A percentile compares a stretch with the other conserved stretches of the same genome.
Evolutionary conservation across 129 eudicot species (phyloP).

Genomic region (Sambucus nigra): DNA sequence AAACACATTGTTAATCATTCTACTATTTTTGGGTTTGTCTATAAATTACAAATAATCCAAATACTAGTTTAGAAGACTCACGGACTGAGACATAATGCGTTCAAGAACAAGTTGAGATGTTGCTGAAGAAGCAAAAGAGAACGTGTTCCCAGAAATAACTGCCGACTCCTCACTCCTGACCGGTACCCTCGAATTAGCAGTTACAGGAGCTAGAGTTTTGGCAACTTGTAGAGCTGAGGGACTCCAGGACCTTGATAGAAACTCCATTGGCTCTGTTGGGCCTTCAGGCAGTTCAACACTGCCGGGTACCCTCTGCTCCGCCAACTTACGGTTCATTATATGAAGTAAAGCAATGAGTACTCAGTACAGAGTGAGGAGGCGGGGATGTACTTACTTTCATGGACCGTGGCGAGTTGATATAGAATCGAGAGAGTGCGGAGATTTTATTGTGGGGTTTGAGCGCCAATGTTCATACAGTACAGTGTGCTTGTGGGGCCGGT

Average conservation of each 20-base stretch:
- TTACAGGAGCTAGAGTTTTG: constrained; percentile 49
- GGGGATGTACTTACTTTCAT: not conserved
- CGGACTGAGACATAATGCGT: constrained; percentile 96
- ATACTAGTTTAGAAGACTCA: constrained; percentile 12
- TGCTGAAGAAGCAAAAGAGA: constrained; percentile 88
- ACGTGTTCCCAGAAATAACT: constrained; percentile 61
- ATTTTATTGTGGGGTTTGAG: not conserved
- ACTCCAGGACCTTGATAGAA: constrained; percentile 91
- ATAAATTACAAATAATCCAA: too few species aligned
- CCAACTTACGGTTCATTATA: constrained; percentile 47
- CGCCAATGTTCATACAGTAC: constrained; percentile 13
- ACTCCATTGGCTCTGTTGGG: constrained; percentile 87
- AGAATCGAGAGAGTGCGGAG: not conserved
- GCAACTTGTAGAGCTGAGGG: constrained; percentile 77
- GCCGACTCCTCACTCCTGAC: constrained; percentile 34
- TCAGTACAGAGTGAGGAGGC: not conserved
- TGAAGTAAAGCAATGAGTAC: not conserved
- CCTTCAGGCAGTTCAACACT: constrained; percentile 72
- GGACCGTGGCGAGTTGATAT: too few species aligned
- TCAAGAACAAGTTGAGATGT: constrained; percentile 94
- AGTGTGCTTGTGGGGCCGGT: not conserved
- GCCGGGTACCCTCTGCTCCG: constrained; percentile 37
- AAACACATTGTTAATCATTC: not conserved
- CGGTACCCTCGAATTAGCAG: constrained; percentile 17
- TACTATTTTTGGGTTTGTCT: too few species aligned